Evolutionary conservation across 2,329 filamentous ascomycete species (phyloP), one percentile per base, ranked within the genome.

Genomic region (Rachicladosporium sp.): DNA sequence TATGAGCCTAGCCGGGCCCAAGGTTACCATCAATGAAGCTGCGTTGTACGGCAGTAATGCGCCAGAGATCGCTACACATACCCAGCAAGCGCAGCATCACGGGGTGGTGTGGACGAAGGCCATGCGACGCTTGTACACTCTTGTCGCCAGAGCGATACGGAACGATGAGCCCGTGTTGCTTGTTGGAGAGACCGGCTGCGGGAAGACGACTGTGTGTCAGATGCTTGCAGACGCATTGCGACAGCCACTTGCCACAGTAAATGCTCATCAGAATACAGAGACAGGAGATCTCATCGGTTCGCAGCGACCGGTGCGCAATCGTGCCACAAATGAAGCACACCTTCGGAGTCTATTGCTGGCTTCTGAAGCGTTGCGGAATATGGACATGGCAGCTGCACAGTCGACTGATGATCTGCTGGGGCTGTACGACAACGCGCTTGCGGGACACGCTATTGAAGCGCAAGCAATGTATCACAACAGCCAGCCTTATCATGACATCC

Each of bases 231-330:
- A 93, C 53, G 81, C 84, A 3, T 72, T 85, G 46, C 68, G 70
- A 10, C 86, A 81, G 52, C 69, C 83, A 46, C 67, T 99, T 31
- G 79, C 88, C 49, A 91, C 89, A 50, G 81, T 98, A 54, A 99
- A 98, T 56, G 91, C 93, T 2, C 93, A 99, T 61, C 89, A 96
- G 50, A 99, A 98, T 49, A 88, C 91, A 0, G 93, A 99, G 59
- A 96, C 93, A 0, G 89, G 91, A 10, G 91, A 99, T 60, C 70
- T 99, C 8, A 96, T 99, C 48, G 91, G 91, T 47, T 91, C 91
- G 3, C 91, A 98, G 59, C 70, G 91, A 43, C 91, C 91, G 3
- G 76, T 96, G 13, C 75, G 93, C 46, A 96, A 96, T 57, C 76
- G 88, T 32, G 76, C 79, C 10, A 76, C 76, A 1, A 76, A 93